These are phyloP conservation scores for Macrolepiota albuminosa DNA, from an alignment of 768 basidiomycete genomes.

Conservation along the genomic window DNA sequence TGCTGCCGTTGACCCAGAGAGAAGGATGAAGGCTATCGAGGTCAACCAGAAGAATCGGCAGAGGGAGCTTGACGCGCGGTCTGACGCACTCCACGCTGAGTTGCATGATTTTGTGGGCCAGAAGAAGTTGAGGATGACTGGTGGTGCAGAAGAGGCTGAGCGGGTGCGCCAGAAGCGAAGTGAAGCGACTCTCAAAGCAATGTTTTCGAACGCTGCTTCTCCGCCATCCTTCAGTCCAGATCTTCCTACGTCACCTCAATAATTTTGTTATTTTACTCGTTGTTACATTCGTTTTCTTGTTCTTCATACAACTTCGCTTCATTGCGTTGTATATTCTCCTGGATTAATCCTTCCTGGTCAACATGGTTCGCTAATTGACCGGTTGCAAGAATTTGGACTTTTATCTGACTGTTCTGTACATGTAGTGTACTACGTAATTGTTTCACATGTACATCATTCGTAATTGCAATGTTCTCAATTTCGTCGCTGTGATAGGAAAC, in stretches of 20 bases:
- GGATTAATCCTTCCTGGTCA: background rate
- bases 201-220: constrained; percentile 47
- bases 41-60: constrained; percentile 78
- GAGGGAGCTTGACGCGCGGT: constrained; percentile 63
- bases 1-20: constrained; percentile 75
- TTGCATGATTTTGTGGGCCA: constrained; percentile 79
- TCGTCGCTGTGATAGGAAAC: background rate
- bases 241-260: constrained; percentile 8
- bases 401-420: background rate
- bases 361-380: background rate
- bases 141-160: constrained; percentile 89
- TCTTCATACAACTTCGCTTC: background rate
- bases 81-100: constrained; percentile 85
- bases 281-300: background rate
- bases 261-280: background rate
- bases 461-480: background rate
- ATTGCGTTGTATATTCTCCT: background rate
- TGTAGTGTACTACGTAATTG: background rate
- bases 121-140: constrained; percentile 92
- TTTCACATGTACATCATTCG: background rate
- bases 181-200: constrained; percentile 82
- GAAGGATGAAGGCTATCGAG: constrained; percentile 88
- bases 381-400: constrained; percentile 1
- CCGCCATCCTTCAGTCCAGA: constrained; percentile 11
- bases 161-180: constrained; percentile 81